Conservation (phyloP, 164 flowering plant species). For the Echeveria elegans region DNA sequence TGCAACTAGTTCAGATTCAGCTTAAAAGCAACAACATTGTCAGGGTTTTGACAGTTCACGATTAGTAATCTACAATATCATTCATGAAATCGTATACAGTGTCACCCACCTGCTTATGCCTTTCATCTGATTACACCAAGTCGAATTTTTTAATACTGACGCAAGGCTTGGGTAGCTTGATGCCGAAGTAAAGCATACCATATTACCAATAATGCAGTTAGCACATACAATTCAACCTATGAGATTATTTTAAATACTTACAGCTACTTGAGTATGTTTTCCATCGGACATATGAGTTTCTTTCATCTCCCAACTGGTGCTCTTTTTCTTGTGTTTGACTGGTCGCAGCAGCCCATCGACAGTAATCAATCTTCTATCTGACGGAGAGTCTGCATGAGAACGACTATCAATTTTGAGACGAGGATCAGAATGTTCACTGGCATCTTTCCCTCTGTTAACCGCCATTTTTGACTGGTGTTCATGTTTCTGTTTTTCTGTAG, state of each 20-base stretch:
- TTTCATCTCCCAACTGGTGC: conserved; percentile 33
- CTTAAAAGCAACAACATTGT: background rate
- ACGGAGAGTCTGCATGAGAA: conserved; percentile 26
- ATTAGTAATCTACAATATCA: background rate
- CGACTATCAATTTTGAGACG: conserved; percentile 33
- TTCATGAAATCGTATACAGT: background rate
- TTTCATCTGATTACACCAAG: background rate
- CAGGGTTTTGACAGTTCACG: background rate
- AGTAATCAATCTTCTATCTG: conserved; percentile 24
- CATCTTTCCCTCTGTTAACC: conserved; percentile 30
- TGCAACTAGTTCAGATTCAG: background rate
- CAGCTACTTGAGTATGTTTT: conserved; percentile 33
- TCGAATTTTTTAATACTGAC: background rate
- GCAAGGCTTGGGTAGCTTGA: background rate
- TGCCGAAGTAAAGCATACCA: background rate
- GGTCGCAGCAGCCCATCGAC: conserved; percentile 25
- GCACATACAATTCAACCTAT: background rate
- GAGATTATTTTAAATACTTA: conserved; percentile 18
- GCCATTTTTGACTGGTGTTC: conserved; percentile 30
- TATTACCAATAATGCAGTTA: background rate
- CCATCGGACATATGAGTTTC: conserved; percentile 33
- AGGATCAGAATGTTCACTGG: conserved; percentile 28
- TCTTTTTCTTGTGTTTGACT: conserved; percentile 39
- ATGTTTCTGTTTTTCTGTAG: conserved; percentile 34
- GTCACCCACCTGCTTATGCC: background rate